Evolutionary conservation across 2,329 filamentous ascomycete species (phyloP).

Genomic region (Diaporthe sp.): DNA sequence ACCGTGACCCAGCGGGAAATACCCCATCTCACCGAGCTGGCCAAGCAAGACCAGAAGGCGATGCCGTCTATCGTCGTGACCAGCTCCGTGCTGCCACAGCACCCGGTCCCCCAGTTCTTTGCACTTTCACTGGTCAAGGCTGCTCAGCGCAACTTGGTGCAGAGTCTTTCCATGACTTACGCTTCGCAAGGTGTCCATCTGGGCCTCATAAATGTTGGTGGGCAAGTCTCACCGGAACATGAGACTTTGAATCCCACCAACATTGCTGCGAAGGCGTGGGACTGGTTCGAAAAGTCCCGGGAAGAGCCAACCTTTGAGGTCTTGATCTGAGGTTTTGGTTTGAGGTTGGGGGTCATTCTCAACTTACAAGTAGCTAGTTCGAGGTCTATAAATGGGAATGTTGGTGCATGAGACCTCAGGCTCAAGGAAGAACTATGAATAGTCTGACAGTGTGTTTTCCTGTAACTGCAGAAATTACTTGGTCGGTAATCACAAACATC

Average conservation of each 20-base stretch:
- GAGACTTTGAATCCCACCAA: constrained; percentile 58
- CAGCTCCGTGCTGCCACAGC: constrained; percentile 60
- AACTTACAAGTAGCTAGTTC: neutral
- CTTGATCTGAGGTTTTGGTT: constrained; percentile 55
- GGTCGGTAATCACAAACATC: neutral
- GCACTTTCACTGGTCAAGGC: constrained; percentile 65
- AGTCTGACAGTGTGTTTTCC: neutral
- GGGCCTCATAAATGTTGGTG: constrained; percentile 61
- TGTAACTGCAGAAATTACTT: neutral
- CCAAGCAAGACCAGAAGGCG: constrained; percentile 47
- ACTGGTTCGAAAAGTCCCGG: constrained; percentile 57
- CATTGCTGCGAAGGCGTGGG: constrained; percentile 61
- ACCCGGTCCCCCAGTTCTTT: constrained; percentile 62
- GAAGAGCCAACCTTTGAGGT: constrained; percentile 55
- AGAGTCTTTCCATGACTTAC: constrained; percentile 59
- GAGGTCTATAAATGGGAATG: neutral
- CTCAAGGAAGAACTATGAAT: neutral
- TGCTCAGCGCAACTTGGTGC: constrained; percentile 64
- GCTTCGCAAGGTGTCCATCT: constrained; percentile 58
- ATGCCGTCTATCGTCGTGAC: constrained; percentile 65
- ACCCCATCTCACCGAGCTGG: constrained; percentile 55
- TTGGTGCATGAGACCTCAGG: neutral
- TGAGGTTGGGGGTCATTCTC: neutral
- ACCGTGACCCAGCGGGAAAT: constrained; percentile 61
- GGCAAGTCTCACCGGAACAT: constrained; percentile 56